A percentile compares a stretch with the other conserved stretches of the same genome.
Conservation (phyloP, 2,329 filamentous ascomycete species). For the Neoascochyta sp. region DNA sequence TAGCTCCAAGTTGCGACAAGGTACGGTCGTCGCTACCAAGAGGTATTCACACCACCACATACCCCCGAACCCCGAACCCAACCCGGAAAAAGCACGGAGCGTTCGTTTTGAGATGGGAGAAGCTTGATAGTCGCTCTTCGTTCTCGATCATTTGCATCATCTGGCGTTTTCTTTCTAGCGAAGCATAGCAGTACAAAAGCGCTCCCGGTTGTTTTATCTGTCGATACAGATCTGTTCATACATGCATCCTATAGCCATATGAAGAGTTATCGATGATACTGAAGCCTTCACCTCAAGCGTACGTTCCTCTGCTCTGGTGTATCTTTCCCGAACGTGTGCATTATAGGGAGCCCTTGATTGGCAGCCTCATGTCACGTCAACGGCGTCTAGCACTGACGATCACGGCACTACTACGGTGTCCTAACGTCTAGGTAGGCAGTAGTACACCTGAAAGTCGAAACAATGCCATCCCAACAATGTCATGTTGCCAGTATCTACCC, state of each 20-base stretch:
- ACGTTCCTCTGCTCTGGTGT: too few relatives aligned
- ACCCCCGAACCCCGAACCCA: slow-evolving; percentile 40
- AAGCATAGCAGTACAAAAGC: slow-evolving; percentile 7
- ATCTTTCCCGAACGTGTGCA: too few relatives aligned
- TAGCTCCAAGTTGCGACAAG: slow-evolving; percentile 46
- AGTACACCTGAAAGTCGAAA: too few relatives aligned
- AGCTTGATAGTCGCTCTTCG: slow-evolving; percentile 1
- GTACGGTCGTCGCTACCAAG: slow-evolving; percentile 38
- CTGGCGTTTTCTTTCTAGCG: slow-evolving; percentile 10
- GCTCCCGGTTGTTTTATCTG: too few relatives aligned
- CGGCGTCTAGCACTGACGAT: slow-evolving; percentile 1
- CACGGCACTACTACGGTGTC: not conserved
- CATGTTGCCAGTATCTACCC: too few relatives aligned
- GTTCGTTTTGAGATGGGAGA: slow-evolving; percentile 42
- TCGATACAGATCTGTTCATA: too few relatives aligned
- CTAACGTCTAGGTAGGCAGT: not conserved
- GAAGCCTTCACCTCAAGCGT: too few relatives aligned
- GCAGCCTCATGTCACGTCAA: slow-evolving; percentile 1
- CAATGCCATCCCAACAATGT: too few relatives aligned
- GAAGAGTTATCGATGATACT: too few relatives aligned
- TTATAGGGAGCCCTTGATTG: not conserved
- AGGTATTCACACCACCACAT: slow-evolving; percentile 44
- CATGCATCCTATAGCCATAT: too few relatives aligned
- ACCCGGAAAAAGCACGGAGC: slow-evolving; percentile 35
- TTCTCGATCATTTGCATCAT: slow-evolving; percentile 5